A percentile compares a stretch with the other conserved stretches of the same genome.
Conservation (phyloP, 2,329 filamentous ascomycete genomes). For the Cordyceps javanica region DNA sequence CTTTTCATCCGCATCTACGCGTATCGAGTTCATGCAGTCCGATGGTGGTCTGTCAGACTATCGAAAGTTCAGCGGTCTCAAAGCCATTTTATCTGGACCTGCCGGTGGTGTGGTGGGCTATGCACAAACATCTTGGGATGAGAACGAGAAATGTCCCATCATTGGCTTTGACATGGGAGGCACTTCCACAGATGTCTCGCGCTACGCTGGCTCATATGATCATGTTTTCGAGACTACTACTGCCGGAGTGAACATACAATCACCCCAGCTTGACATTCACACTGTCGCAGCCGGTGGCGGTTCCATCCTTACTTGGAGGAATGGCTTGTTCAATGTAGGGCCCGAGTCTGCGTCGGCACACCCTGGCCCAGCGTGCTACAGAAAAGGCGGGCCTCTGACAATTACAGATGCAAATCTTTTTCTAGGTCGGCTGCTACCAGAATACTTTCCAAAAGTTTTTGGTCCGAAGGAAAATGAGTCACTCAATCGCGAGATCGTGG, state of each 20-base stretch:
- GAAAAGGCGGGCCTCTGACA: constrained; percentile 65
- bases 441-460: constrained; percentile 69
- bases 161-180: constrained; percentile 71
- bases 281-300: constrained; percentile 73
- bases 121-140: constrained; percentile 66
- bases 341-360: constrained; percentile 66
- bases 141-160: constrained; percentile 58
- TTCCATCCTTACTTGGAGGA: constrained; percentile 63
- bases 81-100: constrained; percentile 66
- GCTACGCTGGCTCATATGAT: constrained; percentile 48
- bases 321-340: constrained; percentile 67
- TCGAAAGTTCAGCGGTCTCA: constrained; percentile 59
- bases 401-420: constrained; percentile 69
- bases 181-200: constrained; percentile 69
- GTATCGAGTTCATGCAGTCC: constrained; percentile 70
- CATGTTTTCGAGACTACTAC: constrained; percentile 66
- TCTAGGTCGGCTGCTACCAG: constrained; percentile 52
- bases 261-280: constrained; percentile 75
- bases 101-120: constrained; percentile 76
- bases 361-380: constrained; percentile 66
- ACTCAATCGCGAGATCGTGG: constrained; percentile 35
- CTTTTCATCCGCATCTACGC: constrained; percentile 29
- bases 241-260: constrained; percentile 71
- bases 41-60: constrained; percentile 47
- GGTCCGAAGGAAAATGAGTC: constrained; percentile 59